These are phyloP conservation scores for Zygotorulaspora chibaensis DNA, from an alignment of 805 yeast species.

Conservation along the genomic window DNA sequence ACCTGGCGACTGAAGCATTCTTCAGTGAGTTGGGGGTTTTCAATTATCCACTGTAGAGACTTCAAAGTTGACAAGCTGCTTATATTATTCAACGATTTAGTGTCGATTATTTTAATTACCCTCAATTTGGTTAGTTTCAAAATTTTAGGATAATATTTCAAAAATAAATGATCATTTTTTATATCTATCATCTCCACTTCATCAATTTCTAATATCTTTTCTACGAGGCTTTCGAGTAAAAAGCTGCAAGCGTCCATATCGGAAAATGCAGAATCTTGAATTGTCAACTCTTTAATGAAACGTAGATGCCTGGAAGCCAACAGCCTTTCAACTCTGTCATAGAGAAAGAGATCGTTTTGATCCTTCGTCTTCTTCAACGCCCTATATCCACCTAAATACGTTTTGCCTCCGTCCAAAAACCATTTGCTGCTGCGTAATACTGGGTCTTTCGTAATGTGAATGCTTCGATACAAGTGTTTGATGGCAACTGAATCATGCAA, in stretches of 20 bases:
- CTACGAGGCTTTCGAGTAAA: slow-evolving; percentile 18
- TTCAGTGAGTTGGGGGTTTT: slow-evolving; percentile 6
- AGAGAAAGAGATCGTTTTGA: slow-evolving; percentile 37
- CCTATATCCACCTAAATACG: slow-evolving; percentile 39
- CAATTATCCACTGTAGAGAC: slow-evolving; percentile 13
- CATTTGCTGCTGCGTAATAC: slow-evolving; percentile 27
- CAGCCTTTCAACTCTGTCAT: slow-evolving; percentile 41
- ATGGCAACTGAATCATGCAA: slow-evolving; percentile 31
- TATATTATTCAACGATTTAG: slow-evolving; percentile 9
- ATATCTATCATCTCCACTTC: slow-evolving; percentile 24
- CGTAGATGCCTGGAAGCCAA: slow-evolving; percentile 35
- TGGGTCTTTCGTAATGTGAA: slow-evolving; percentile 38
- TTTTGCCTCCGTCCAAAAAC: slow-evolving; percentile 36
- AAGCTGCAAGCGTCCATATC: slow-evolving; percentile 21
- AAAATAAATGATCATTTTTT: slow-evolving; percentile 17
- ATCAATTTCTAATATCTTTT: slow-evolving; percentile 20
- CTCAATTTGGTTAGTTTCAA: slow-evolving; percentile 12
- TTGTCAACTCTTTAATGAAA: slow-evolving; percentile 35
- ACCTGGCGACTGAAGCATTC: slow-evolving; percentile 5
- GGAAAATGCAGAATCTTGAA: slow-evolving; percentile 33
- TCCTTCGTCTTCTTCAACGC: slow-evolving; percentile 35
- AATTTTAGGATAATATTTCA: slow-evolving; percentile 11
- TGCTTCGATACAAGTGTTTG: slow-evolving; percentile 36
- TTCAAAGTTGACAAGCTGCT: slow-evolving; percentile 12
- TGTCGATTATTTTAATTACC: slow-evolving; percentile 12